Evolutionary conservation across 306 rosid species (phyloP), one percentile per base, ranked within the genome.

Genomic region (Cucurbita ficifolia): DNA sequence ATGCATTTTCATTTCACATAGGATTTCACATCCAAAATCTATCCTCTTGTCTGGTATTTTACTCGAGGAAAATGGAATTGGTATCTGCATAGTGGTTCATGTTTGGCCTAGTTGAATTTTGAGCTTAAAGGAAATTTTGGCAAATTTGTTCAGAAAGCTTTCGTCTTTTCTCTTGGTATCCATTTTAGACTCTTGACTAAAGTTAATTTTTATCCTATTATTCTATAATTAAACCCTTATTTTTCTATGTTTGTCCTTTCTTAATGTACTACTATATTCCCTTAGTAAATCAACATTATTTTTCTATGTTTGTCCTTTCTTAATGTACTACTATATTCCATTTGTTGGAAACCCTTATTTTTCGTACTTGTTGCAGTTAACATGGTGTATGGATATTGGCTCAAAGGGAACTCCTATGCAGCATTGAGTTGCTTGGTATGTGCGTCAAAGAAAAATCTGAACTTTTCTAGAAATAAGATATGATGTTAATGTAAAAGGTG

Each of bases 311-410:
- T 40, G 70, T 9, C 29, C 61, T 16, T 50, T 48, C 33, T 38
- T 63, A 7, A 35, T 8, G 12, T 13, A 46, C 22, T 69, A 48
- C 42, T 69, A 48, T 69, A 43, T 69, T 67, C 52, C 29, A 43
- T 45, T 21, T 16, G 1, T 45, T 69, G 18, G 12, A 69, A 48
- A 36, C 53, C 18, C 22, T 69, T 51, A 29, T 54, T 72, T 76
- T 81, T 18, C 73, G 57, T 71, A 17, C 3, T 29, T 40, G 21
- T 86, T 84, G 85, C 79, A 93, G 98, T 93, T 57, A 93, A 93
- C 80, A 78, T 93, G 87, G 94, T 90, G 46, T 90, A 88, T 85
- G 98, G 92, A 76, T 85, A 76, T 79, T 93, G 90, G 98, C 78
- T 90, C 35, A 81, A 87, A 80, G 94, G 87, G 76, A 79, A 77